A percentile compares a stretch with the other conserved stretches of the same genome.
Conservation (phyloP, 1,284 basidiomycete genomes). For the Cronartium ribicola region DNA sequence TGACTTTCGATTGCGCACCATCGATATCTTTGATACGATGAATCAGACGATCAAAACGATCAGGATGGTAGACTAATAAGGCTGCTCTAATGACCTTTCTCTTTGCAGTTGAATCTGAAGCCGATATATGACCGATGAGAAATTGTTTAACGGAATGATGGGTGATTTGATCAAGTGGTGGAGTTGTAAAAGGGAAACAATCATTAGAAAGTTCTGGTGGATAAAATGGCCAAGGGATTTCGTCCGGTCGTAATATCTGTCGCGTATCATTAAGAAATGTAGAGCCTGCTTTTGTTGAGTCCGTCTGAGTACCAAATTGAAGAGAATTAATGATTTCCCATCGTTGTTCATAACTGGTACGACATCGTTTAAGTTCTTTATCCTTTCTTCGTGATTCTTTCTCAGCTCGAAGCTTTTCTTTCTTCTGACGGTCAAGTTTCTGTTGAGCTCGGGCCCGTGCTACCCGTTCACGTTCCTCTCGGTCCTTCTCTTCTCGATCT, state of each 20-base stretch:
- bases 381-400: slow-evolving; percentile 5
- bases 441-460: slow-evolving; percentile 15
- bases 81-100: slow-evolving; percentile 24
- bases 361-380: not conserved
- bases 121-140: slow-evolving; percentile 9
- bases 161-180: slow-evolving; percentile 9
- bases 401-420: not conserved
- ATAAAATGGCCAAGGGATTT: slow-evolving; percentile 39
- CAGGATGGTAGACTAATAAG: slow-evolving; percentile 32
- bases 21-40: slow-evolving; percentile 13
- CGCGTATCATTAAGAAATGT: slow-evolving; percentile 8
- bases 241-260: slow-evolving; percentile 18
- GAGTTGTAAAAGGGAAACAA: not conserved
- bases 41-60: slow-evolving; percentile 24
- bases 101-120: not conserved
- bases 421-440: slow-evolving; percentile 1
- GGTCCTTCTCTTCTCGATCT: slow-evolving; percentile 19
- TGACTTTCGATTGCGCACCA: slow-evolving; percentile 3
- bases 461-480: slow-evolving; percentile 10
- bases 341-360: slow-evolving; percentile 2
- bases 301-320: not conserved
- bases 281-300: not conserved
- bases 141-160: not conserved
- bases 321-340: slow-evolving; percentile 26
- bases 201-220: not conserved